Evolutionary conservation across 176 grass and related monocot species (phyloP).

Genomic region (Lolium perenne): DNA sequence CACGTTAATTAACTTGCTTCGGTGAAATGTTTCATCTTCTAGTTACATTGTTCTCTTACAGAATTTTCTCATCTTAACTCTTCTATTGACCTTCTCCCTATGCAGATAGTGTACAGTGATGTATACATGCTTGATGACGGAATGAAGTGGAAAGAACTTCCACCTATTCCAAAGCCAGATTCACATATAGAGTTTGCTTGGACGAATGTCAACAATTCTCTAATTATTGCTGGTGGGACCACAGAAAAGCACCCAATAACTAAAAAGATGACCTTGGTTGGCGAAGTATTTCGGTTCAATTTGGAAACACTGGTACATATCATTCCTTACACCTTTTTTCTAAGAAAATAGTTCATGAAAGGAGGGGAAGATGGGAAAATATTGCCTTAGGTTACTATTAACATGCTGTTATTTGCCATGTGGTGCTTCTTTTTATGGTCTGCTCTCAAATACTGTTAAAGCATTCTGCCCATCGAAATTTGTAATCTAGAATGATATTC

Average conservation of each 20-base stretch:
- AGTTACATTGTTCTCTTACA: slow-evolving; percentile 42
- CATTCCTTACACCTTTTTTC: not conserved
- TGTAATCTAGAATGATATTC: not conserved
- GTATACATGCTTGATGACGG: slow-evolving; percentile 93
- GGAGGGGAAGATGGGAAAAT: not conserved
- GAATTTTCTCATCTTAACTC: not conserved
- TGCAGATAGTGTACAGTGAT: slow-evolving; percentile 87
- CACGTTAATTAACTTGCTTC: not conserved
- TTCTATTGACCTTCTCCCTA: slow-evolving; percentile 29
- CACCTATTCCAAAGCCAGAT: slow-evolving; percentile 89
- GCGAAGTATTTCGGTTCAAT: slow-evolving; percentile 94
- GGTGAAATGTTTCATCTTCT: not conserved
- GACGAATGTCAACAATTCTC: slow-evolving; percentile 86
- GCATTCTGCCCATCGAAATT: not conserved
- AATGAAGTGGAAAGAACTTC: slow-evolving; percentile 81
- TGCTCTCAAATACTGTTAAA: slow-evolving; percentile 13
- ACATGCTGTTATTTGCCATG: slow-evolving; percentile 2
- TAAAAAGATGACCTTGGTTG: slow-evolving; percentile 89
- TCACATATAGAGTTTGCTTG: slow-evolving; percentile 98
- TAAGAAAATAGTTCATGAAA: slow-evolving; percentile 12
- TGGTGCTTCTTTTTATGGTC: not conserved
- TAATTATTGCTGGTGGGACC: slow-evolving; percentile 86
- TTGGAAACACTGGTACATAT: slow-evolving; percentile 68
- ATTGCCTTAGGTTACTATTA: not conserved
- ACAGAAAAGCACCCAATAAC: slow-evolving; percentile 90